These are phyloP conservation scores for Scedosporium aurantiacum DNA, from an alignment of 2,329 filamentous ascomycete species.

Conservation along the genomic window DNA sequence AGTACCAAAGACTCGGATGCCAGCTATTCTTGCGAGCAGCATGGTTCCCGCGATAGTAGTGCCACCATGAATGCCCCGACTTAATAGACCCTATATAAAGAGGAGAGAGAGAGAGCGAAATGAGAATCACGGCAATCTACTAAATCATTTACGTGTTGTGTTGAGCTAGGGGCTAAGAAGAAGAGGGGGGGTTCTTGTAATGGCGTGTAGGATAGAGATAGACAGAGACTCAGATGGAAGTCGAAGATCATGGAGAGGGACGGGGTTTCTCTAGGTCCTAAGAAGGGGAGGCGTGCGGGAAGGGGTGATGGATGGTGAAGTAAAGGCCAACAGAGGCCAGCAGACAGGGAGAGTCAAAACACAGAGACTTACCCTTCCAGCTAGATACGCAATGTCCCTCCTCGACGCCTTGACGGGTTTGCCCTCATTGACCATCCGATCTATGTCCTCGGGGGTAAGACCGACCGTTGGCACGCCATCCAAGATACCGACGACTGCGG, in stretches of 20 bases:
- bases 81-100: constrained; percentile 43
- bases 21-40: constrained; percentile 74
- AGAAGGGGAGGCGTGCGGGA: not conserved
- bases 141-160: not conserved
- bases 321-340: not conserved
- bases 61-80: constrained; percentile 67
- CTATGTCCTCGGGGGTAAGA: constrained; percentile 59
- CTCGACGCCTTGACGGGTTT: constrained; percentile 73
- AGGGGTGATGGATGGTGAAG: not conserved
- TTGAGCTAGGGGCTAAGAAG: too few relatives aligned
- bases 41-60: constrained; percentile 93
- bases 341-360: not conserved
- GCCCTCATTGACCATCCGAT: constrained; percentile 56
- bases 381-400: constrained; percentile 72
- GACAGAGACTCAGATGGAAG: not conserved
- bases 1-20: constrained; percentile 88
- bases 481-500: constrained; percentile 82
- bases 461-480: constrained; percentile 77
- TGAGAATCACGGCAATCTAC: not conserved
- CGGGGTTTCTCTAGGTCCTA: not conserved
- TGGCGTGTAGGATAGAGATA: not conserved
- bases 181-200: not conserved
- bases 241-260: not conserved
- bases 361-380: constrained; percentile 52
- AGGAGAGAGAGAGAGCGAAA: not conserved